Evolutionary conservation across 2,329 filamentous ascomycete species (phyloP).

Genomic region (Alternaria novae-zelandiae): DNA sequence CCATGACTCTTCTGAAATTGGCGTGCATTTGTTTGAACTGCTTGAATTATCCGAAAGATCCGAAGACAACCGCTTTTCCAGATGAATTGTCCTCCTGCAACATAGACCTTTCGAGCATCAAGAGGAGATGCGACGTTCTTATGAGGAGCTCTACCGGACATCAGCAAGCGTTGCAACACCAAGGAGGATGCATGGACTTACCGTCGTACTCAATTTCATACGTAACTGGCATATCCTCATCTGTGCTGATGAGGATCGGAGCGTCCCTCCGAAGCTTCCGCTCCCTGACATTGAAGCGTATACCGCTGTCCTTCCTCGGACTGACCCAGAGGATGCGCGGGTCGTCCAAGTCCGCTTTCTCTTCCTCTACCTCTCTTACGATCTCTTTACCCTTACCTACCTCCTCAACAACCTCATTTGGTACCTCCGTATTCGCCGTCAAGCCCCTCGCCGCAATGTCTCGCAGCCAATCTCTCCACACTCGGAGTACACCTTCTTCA

Average conservation of each 20-base stretch:
- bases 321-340: slow-evolving; percentile 71
- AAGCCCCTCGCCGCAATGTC: slow-evolving; percentile 43
- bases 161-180: background rate
- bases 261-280: slow-evolving; percentile 53
- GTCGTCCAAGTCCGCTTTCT: slow-evolving; percentile 19
- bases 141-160: slow-evolving; percentile 35
- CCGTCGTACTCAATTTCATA: slow-evolving; percentile 77
- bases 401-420: slow-evolving; percentile 30
- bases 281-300: slow-evolving; percentile 70
- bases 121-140: slow-evolving; percentile 39
- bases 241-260: slow-evolving; percentile 62
- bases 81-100: slow-evolving; percentile 64
- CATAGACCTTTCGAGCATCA: slow-evolving; percentile 68
- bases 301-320: slow-evolving; percentile 66
- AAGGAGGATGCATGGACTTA: slow-evolving; percentile 47
- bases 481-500: slow-evolving; percentile 70
- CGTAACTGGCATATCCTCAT: slow-evolving; percentile 70
- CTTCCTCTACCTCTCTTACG: slow-evolving; percentile 17
- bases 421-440: slow-evolving; percentile 15
- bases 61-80: slow-evolving; percentile 72
- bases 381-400: slow-evolving; percentile 30
- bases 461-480: slow-evolving; percentile 76
- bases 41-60: slow-evolving; percentile 50
- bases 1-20: background rate
- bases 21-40: background rate